A percentile compares a stretch with the other conserved stretches of the same genome.
These are phyloP conservation scores for Glomus cerebriforme DNA, from an alignment of 192 early-diverging fungal species.

Conservation along the genomic window DNA sequence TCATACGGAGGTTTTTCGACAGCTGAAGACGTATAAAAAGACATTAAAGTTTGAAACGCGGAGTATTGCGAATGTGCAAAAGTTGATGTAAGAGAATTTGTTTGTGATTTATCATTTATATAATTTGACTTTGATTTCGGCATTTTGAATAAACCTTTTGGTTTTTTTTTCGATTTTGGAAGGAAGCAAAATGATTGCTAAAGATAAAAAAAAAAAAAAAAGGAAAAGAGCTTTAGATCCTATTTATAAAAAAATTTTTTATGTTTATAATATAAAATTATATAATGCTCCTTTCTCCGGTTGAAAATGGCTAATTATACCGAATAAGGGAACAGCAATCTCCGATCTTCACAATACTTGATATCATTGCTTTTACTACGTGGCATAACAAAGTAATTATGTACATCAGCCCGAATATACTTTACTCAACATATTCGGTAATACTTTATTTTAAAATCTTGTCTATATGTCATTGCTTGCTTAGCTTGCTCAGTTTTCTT, in stretches of 20 bases:
- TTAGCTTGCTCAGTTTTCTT: too few relatives aligned
- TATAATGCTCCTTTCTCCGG: neutral
- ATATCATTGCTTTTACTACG: too few relatives aligned
- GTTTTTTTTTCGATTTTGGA: neutral
- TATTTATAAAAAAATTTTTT: neutral
- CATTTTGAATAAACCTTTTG: neutral
- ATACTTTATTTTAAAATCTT: too few relatives aligned
- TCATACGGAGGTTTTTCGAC: neutral
- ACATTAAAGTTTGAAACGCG: neutral
- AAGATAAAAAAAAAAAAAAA: neutral
- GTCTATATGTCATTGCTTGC: too few relatives aligned
- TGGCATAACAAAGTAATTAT: too few relatives aligned
- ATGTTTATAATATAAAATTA: neutral
- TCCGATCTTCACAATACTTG: too few relatives aligned
- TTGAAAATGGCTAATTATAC: too few relatives aligned
- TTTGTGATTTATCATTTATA: neutral
- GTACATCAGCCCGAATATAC: too few relatives aligned
- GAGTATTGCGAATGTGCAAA: neutral
- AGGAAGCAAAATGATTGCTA: neutral
- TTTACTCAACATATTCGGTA: too few relatives aligned
- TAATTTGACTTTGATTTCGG: neutral
- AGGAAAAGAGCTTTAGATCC: neutral
- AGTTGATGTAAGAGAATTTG: neutral
- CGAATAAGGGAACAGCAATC: too few relatives aligned
- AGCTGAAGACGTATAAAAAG: neutral